Evolutionary conservation across 768 basidiomycete genomes (phyloP), one percentile per base, ranked within the genome.

Genomic region (Xerocomellus amylosporus): DNA sequence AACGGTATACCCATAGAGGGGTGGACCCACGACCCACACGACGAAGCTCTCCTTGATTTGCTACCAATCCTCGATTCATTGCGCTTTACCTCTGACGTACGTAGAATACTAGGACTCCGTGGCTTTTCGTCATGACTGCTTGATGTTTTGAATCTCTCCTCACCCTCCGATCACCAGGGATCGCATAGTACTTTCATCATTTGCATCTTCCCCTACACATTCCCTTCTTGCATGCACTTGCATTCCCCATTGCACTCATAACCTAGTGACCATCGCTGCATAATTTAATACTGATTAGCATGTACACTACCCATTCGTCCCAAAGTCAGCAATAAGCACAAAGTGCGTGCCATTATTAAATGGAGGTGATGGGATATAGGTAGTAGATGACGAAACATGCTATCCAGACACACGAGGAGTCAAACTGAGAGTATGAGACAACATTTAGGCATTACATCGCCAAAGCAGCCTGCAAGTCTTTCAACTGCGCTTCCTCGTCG

Each of bases 1-100:
- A 99, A 99, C 70, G 97, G 94, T 49, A 93, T 99, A 66, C 97
- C 97, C 33, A 93, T 99, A 73, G 96, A 98, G 78, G 97, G 97
- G 46, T 98, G 97, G 97, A 98, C 94, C 22, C 88, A 94, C 56
- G 97, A 99, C 73, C 95, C 93, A 31, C 85, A 87, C 55, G 97
- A 99, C 74, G 93, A 98, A 73, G 97, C 96, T 20, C 77, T 99
- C 52, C 86, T 99, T 52, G 95, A 98, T 75, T 81, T 98, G 47
- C 76, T 99, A 24, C 97, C 97, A 19, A 87, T 99, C 49, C 83
- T 99, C 49, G 97, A 99, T 71, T 96, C 93, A 44, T 75, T 99
- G 58, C 83, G 97, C 36, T 99, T 99, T 73, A 97, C 95, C 12
- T 87, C 85, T 54, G 97, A 99, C 70, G 97, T 99, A 39, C 84